Conservation (phyloP, 306 rosid species). For the Rosa multiflora region DNA sequence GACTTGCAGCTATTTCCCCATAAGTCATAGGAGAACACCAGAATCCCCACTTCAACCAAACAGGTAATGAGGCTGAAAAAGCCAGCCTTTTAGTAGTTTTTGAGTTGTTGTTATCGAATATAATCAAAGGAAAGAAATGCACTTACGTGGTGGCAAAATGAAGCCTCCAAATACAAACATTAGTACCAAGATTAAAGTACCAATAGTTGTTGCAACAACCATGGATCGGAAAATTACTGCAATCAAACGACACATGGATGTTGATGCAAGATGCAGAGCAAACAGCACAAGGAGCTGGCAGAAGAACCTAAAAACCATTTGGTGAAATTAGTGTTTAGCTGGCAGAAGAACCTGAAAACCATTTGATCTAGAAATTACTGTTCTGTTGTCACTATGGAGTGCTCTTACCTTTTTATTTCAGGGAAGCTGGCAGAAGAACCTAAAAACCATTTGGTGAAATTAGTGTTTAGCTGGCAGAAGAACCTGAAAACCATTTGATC, state of each 20-base stretch:
- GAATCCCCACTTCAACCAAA: constrained; percentile 42
- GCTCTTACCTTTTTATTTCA: constrained; percentile 31
- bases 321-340: constrained; percentile 1
- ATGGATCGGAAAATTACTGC: constrained; percentile 35
- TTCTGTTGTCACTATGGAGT: neutral
- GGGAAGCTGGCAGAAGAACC: constrained; percentile 47
- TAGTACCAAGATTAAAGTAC: constrained; percentile 16
- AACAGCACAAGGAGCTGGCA: constrained; percentile 36
- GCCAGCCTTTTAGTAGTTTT: neutral
- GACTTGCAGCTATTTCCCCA: constrained; percentile 30
- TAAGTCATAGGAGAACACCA: constrained; percentile 38
- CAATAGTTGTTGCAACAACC: constrained; percentile 25
- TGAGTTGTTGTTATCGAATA: neutral
- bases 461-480: constrained; percentile 29
- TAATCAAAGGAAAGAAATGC: neutral
- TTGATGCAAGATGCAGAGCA: constrained; percentile 28
- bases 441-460: neutral
- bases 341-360: constrained; percentile 37
- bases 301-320: constrained; percentile 31
- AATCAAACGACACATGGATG: constrained; percentile 36
- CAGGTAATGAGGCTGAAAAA: constrained; percentile 35
- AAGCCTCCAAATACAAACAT: constrained; percentile 37
- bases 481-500: constrained; percentile 22
- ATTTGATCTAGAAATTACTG: neutral
- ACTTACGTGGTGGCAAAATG: constrained; percentile 32